Base-by-base conservation (phyloP, 139 green algal species). In the Chlorella sorokiniana region DNA sequence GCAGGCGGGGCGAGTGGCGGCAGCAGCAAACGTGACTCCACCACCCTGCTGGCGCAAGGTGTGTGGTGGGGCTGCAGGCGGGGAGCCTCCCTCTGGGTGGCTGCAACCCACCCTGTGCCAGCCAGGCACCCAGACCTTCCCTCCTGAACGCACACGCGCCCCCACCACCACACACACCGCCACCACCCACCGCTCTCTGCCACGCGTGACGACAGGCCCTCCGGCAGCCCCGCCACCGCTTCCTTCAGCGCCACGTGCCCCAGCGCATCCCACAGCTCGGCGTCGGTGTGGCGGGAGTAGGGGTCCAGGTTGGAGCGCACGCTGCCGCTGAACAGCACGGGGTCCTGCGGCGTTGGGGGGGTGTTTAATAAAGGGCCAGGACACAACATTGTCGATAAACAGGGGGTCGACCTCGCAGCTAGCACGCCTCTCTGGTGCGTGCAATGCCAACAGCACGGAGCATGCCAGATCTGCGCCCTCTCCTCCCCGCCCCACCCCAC, bases 231-330 rank as follows among this genome's bases (percentile, higher is more conserved):
- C n/a, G 51, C 65, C 74, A 83, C 51, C 48, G 69, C 61, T 33
- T 75, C 61, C 77, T 91, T 92, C 1, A 98, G 88, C 31, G 90
- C 88, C 45, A 96, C 95, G 14, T 87, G 69, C 16, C 88, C 85
- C 25, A 98, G 76, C 20, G 90, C 90, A 54, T 94, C 86, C 95
- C 92, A 98, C 61, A 98, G 85, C 69, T 91, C 82, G 0, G 69
- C 85, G 69, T 98, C 95, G 16, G n/a, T 83, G 86, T 94, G 79
- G 20, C 69, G 56, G 41, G 79, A 64, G 61, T 96, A 97, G 22
- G 96, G 96, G 88, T 99, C 96, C 82, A 99, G 91, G 89, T 99
- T 99, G 79, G 81, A 82, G 40, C 96, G 91, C 67, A 99, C 87
- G 2, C 86, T 96, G 69, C 94, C 95, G n/a, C 80, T 90, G 82